Base-by-base conservation (phyloP, 305 asterid species). In the Solanum hybrid region DNA sequence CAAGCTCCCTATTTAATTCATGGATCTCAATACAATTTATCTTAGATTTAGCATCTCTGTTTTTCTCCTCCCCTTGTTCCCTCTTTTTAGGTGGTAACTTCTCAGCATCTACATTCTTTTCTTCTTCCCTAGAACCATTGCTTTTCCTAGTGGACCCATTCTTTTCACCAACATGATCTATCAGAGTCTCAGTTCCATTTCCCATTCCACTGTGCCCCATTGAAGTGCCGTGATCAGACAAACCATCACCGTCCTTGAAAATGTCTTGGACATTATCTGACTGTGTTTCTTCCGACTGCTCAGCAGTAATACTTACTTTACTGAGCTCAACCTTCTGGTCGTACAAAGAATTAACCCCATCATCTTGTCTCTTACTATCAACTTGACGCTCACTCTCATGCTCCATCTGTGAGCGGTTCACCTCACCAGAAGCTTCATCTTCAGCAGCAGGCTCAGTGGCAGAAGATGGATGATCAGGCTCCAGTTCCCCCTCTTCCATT, bases 401-500 rank as follows among this genome's bases (percentile, higher is more conserved):
- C 91, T 93, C 91, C 92, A 91, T 90, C 88, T 34, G 91, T 42
- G 92, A 86, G 31, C 90, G 91, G 86, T 92, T 91, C 71, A 89
- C 78, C 84, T 90, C 90, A 77, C 36, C 91, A 79, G 93, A 91
- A 91, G 90, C 92, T 91, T 92, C 89, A 78, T 94, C 95, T 88
- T 92, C 92, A 91, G 81, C 88, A 75, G 76, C 92, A 78, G 90
- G 92, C 90, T 92, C 86, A 19, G 92, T 35, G 45, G 90, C 15
- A 86, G 97, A 89, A 37, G 86, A 91, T 22, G 91, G 95, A 87
- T 95, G 98, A 87, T 97, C 99, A 73, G 99, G 99, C 87, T 95
- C 98, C 89, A 97, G 93, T 90, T 97, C 99, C 89, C 99, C 99
- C 93, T 97, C 99, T 90, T 97, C 99, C 90, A 94, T 94, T 88